Base-by-base conservation (phyloP, 1,284 basidiomycete genomes). In the Malassezia equina region DNA sequence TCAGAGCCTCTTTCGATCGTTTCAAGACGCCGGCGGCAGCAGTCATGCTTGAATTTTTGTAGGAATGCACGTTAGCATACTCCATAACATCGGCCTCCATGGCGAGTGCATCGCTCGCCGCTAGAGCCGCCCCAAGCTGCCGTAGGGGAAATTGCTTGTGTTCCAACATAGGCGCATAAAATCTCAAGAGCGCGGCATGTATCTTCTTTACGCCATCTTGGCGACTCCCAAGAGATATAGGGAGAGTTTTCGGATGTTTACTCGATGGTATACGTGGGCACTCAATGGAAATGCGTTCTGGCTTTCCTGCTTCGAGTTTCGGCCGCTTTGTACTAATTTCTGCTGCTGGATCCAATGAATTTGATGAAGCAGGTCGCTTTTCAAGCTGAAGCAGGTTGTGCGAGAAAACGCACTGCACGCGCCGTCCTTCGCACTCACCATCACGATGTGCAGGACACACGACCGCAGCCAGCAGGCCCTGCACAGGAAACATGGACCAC, bases 401-500 rank as follows among this genome's bases (percentile, higher is more conserved):
- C 27, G 61, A 63, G 39, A 62, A 67, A 21, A 63, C 58, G 39
- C 66, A 68, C 11, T 47, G 15, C 9, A 55, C 44, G n/a, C 66
- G 53, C 23, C 42, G 49, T 36, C 40, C 9, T 12, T 62, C 60
- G 34, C 64, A 68, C 12, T 61, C 58, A 15, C 64, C 63, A 17
- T 60, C 57, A 7, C 56, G 60, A 29, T 60, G 60, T 23, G 65
- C 62, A 25, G 65, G 66, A 34, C 66, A 68, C 28, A 64, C 62
- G 42, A 68, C 46, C 49, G 50, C 57, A 39, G 55, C 48, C 33
- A 68, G 50, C 42, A 62, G 56, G 24, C 66, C 66, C 17, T 61
- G 60, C 15, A 59, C 40, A 47, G 61, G 62, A 49, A 68, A 66
- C 66, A 68, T 68, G 42, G n/a, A n/a, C n/a, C n/a, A 51, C 51